A percentile compares a stretch with the other conserved stretches of the same genome.
These are phyloP conservation scores for Boletus rufocinnamomeus DNA, from an alignment of 768 basidiomycete species.

Conservation along the genomic window DNA sequence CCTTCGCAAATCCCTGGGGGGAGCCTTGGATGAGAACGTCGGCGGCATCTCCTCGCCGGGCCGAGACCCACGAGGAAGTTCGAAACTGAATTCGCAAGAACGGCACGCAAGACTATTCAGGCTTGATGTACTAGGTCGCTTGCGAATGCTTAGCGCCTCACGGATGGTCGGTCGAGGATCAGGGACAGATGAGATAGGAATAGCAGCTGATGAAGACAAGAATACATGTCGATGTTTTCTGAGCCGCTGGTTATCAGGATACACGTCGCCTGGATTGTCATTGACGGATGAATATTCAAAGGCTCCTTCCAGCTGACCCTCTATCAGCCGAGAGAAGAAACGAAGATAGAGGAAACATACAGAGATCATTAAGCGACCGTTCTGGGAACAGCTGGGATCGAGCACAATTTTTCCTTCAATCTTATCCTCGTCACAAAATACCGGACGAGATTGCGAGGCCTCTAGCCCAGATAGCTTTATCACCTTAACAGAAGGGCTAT, in stretches of 20 bases:
- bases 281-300: conserved; percentile 47
- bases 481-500: conserved; percentile 62
- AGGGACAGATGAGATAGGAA: conserved; percentile 38
- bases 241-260: conserved; percentile 23
- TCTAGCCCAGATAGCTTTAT: conserved; percentile 33
- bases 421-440: conserved; percentile 62
- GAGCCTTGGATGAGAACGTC: conserved; percentile 48
- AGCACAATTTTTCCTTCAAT: conserved; percentile 62
- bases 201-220: conserved; percentile 46
- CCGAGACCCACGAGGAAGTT: conserved; percentile 56
- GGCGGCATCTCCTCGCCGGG: conserved; percentile 63
- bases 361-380: conserved; percentile 58
- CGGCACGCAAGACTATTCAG: conserved; percentile 35
- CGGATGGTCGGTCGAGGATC: conserved; percentile 30
- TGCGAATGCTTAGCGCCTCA: conserved; percentile 43
- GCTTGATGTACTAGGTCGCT: conserved; percentile 47
- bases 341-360: conserved; percentile 36
- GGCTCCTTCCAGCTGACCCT: conserved; percentile 58
- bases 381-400: conserved; percentile 50
- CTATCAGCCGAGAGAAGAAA: conserved; percentile 5
- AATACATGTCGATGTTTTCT: conserved; percentile 47
- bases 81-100: conserved; percentile 53
- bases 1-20: conserved; percentile 29
- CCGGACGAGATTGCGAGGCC: conserved; percentile 39
- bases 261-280: conserved; percentile 21